Percentiles rank a stretch among this genome's conserved stretches.
Conservation (phyloP, 176 grass and related monocot genomes). For the Cymbopogon citratus region DNA sequence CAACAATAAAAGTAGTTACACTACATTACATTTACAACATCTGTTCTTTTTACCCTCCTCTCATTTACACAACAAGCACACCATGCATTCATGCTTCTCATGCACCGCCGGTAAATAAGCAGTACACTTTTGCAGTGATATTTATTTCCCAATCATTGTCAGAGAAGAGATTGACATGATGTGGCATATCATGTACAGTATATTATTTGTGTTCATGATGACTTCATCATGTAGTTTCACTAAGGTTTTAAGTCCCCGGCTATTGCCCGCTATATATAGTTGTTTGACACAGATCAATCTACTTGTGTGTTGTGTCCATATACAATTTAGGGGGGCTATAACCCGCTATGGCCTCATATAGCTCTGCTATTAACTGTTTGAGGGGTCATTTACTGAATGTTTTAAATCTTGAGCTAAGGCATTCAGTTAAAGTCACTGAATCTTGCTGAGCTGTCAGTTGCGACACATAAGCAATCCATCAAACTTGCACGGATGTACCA, state of each 20-base stretch:
- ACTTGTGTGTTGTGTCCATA: neutral
- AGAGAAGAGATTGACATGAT: constrained; percentile 31
- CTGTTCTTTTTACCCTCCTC: neutral
- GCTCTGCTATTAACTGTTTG: neutral
- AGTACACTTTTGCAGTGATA: constrained; percentile 1
- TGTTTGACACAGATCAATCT: neutral
- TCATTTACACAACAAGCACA: neutral
- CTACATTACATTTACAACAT: neutral
- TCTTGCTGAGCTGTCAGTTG: neutral
- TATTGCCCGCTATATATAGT: neutral
- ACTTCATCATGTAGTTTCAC: neutral
- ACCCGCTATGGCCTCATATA: neutral
- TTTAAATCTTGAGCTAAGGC: neutral
- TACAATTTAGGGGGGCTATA: neutral
- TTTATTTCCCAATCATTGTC: constrained; percentile 31
- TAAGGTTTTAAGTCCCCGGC: neutral
- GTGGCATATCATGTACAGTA: too few species aligned
- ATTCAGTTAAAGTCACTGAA: neutral
- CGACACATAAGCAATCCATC: neutral
- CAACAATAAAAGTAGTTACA: neutral
- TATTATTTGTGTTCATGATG: neutral
- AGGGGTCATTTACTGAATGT: neutral
- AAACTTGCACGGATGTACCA: neutral
- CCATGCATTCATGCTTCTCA: neutral
- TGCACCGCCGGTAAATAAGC: neutral